phyloP scores from a whole-genome alignment of 805 yeast species.

The Sungouiella thailandica region DNA sequence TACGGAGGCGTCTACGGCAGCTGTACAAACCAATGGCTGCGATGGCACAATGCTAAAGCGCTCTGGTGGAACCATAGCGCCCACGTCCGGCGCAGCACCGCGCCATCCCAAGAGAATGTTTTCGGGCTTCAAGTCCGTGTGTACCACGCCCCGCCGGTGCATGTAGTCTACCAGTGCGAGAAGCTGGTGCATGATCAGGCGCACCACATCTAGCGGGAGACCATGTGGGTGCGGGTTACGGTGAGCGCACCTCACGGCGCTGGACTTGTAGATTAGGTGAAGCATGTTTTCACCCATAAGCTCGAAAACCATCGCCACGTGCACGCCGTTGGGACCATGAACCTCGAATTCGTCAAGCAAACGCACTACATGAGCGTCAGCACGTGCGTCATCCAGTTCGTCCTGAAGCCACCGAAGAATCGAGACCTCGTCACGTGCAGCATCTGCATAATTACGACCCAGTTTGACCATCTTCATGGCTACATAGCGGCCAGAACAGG shows the following conservation, averaged over 20 bases:
- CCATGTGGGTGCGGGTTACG: slow-evolving; percentile 3
- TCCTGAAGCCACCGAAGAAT: slow-evolving; percentile 73
- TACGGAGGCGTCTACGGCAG: slow-evolving; percentile 6
- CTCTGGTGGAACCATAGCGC: not conserved
- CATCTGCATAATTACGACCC: slow-evolving; percentile 85
- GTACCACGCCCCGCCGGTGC: slow-evolving; percentile 72
- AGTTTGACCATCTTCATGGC: slow-evolving; percentile 93
- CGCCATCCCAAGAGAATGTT: slow-evolving; percentile 34
- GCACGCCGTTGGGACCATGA: slow-evolving; percentile 86
- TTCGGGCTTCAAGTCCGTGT: slow-evolving; percentile 71
- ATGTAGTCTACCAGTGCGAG: slow-evolving; percentile 66
- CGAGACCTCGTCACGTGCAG: slow-evolving; percentile 90
- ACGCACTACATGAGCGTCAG: slow-evolving; percentile 57
- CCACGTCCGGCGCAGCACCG: slow-evolving; percentile 1
- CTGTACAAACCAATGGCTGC: slow-evolving; percentile 10
- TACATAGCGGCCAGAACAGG: slow-evolving; percentile 89
- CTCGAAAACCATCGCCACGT: slow-evolving; percentile 96
- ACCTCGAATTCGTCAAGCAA: slow-evolving; percentile 82
- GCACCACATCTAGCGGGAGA: slow-evolving; percentile 67
- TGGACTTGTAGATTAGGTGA: slow-evolving; percentile 76
- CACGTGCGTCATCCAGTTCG: slow-evolving; percentile 3
- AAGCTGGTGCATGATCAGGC: slow-evolving; percentile 77
- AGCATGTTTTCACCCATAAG: slow-evolving; percentile 91
- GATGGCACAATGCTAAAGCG: slow-evolving; percentile 13
- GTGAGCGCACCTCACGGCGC: slow-evolving; percentile 43